Evolutionary conservation across 192 early-diverging fungal genomes (phyloP).

Genomic region (Chytriomyces hyalinus): DNA sequence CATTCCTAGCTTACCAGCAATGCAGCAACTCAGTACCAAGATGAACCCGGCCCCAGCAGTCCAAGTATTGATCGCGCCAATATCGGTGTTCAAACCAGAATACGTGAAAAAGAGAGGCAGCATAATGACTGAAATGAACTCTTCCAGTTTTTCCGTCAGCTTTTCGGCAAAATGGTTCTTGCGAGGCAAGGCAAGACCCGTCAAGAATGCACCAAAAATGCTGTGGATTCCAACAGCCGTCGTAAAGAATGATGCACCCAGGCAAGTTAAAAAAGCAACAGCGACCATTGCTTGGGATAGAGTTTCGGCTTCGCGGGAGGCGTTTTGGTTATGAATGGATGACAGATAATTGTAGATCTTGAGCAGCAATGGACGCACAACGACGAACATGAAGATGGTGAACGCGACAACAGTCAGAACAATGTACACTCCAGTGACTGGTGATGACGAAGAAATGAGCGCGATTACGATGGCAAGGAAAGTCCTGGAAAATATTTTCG

Average conservation of each 20-base stretch:
- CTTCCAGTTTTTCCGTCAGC: conserved; percentile 92
- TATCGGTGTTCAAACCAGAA: conserved; percentile 88
- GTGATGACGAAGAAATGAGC: conserved; percentile 69
- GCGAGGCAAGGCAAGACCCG: conserved; percentile 87
- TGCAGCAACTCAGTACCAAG: conserved; percentile 70
- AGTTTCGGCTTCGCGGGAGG: conserved; percentile 22
- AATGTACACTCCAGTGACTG: conserved; percentile 72
- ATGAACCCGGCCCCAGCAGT: conserved; percentile 77
- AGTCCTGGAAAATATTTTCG: conserved; percentile 42
- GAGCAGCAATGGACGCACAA: conserved; percentile 67
- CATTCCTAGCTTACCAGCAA: conserved; percentile 68
- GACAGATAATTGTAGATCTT: conserved; percentile 3
- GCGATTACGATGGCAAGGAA: conserved; percentile 72
- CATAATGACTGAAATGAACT: conserved; percentile 83
- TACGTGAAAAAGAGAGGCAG: conserved; percentile 93
- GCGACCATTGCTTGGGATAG: conserved; percentile 65
- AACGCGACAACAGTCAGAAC: conserved; percentile 76
- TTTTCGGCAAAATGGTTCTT: conserved; percentile 84
- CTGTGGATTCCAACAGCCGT: conserved; percentile 87
- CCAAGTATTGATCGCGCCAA: conserved; percentile 74
- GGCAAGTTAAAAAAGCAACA: conserved; percentile 72
- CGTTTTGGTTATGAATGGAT: conserved; percentile 31
- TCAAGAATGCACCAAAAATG: conserved; percentile 92
- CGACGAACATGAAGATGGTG: conserved; percentile 70
- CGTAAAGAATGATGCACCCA: conserved; percentile 64